These are phyloP conservation scores for Achlya hypogyna DNA, from an alignment of 352 stramenopile species.

Conservation along the genomic window DNA sequence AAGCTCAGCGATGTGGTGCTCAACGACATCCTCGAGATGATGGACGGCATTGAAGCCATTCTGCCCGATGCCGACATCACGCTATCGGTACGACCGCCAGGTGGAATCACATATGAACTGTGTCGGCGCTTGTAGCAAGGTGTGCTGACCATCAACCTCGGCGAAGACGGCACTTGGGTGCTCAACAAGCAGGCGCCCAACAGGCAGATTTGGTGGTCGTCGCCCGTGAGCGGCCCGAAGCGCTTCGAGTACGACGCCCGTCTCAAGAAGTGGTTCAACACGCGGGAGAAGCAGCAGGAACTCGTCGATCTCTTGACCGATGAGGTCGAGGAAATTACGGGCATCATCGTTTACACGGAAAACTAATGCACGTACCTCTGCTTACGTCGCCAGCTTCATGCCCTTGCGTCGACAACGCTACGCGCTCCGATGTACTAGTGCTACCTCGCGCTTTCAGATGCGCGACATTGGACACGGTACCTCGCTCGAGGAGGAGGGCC, in stretches of 20 bases:
- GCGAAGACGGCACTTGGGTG: conserved; percentile 92
- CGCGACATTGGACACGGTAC: conserved; percentile 69
- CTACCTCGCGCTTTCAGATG: conserved; percentile 58
- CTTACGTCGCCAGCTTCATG: background rate
- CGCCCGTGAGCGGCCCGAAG: conserved; percentile 88
- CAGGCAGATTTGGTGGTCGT: conserved; percentile 96
- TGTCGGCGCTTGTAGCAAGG: conserved; percentile 72
- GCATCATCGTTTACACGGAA: conserved; percentile 71
- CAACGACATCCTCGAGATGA: conserved; percentile 61
- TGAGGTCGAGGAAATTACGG: conserved; percentile 70
- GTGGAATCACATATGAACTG: too few species aligned
- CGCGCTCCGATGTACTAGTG: conserved; percentile 12
- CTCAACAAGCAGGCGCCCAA: conserved; percentile 98
- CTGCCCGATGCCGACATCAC: conserved; percentile 75
- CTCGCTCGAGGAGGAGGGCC: conserved; percentile 23
- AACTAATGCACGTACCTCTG: conserved; percentile 1
- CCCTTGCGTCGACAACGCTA: conserved; percentile 20
- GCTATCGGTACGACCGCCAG: conserved; percentile 34
- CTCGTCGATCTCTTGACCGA: conserved; percentile 56
- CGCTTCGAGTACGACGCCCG: conserved; percentile 80
- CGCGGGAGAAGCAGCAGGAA: conserved; percentile 55
- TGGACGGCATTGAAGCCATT: conserved; percentile 81
- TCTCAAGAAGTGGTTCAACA: conserved; percentile 73
- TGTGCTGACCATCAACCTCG: conserved; percentile 92
- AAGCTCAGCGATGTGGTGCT: conserved; percentile 65